Base-by-base conservation (phyloP, 805 yeast species). In the Maudiozyma pseudohumilis region DNA sequence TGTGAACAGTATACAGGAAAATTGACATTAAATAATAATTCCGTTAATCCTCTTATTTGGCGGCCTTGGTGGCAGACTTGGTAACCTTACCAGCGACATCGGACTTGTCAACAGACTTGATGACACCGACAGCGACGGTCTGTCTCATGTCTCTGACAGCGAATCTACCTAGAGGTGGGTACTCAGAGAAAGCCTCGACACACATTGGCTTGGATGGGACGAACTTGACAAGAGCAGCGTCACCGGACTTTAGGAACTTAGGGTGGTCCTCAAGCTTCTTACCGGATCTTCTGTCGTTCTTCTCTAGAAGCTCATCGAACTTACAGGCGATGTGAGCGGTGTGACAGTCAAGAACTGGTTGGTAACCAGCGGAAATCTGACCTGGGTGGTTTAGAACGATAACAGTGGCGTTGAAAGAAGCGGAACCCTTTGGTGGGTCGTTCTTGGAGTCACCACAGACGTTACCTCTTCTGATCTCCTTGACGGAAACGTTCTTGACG, bases 131-230 rank as follows among this genome's bases (percentile, higher is more conserved):
- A 68, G 96, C 96, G 63, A 88, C 96, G 61, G 96, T 88, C 75
- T 87, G 96, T 83, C 96, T 84, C 96, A 87, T 87, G 75, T 87
- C 96, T 83, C 96, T 88, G 78, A 87, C 96, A 68, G 89, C 89
- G 72, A 89, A 75, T 80, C 97, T 87, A 72, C 95, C 92, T 69
- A 89, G 71, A 72, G 94, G 95, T 67, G 89, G 95, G 80, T 89
- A 87, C 64, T 86, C 92, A 63, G 78, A 71, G 80, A 78, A 89
- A 56, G 89, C 75, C 72, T 89, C 96, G 54, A 88, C 94, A 70
- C 96, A 88, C 74, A 89, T 76, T 60, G 95, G 88, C 76, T 83
- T 87, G 59, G 83, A 66, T 56, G 89, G 82, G 59, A 86, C 78
- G 72, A 88, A 75, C 63, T 78, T 80, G 54, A 92, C 96, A 63